phyloP scores from a whole-genome alignment of 2,329 filamentous ascomycete genomes.

The Epichloe gansuensis region DNA sequence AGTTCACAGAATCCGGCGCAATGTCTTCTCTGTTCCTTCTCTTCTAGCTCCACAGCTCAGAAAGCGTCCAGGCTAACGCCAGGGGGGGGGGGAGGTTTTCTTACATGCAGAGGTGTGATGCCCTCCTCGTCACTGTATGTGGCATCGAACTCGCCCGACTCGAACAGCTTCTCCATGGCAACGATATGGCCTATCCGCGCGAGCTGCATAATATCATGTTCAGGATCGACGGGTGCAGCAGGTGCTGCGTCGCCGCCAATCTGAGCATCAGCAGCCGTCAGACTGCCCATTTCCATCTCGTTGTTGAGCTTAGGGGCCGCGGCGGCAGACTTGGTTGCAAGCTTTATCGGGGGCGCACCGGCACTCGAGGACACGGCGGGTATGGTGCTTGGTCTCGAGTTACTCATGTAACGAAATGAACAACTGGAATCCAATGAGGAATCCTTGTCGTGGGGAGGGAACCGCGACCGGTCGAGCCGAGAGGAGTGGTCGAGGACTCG shows the following conservation, averaged over 20 bases:
- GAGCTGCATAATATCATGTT: conserved; percentile 90
- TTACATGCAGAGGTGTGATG: conserved; percentile 89
- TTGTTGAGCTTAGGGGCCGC: conserved; percentile 44
- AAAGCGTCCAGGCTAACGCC: background rate
- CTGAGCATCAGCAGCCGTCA: conserved; percentile 27
- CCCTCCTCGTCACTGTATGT: conserved; percentile 80
- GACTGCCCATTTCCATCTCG: conserved; percentile 41
- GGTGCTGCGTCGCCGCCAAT: background rate
- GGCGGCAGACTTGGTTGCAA: conserved; percentile 39
- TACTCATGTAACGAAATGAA: conserved; percentile 25
- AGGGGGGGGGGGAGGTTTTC: conserved; percentile 14
- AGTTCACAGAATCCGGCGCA: background rate
- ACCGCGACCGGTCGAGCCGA: background rate
- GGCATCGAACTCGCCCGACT: conserved; percentile 67
- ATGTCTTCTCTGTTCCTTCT: background rate
- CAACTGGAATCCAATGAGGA: background rate
- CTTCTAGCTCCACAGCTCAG: background rate
- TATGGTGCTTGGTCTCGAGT: conserved; percentile 23
- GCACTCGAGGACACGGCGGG: conserved; percentile 24
- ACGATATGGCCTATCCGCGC: conserved; percentile 76
- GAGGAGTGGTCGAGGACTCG: background rate
- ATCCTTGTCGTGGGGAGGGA: background rate
- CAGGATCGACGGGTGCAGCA: conserved; percentile 9
- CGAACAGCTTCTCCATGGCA: conserved; percentile 81
- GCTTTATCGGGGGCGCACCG: conserved; percentile 31